phyloP scores from a whole-genome alignment of 176 grass and related monocot species.

The Chrysopogon serrulatus region DNA sequence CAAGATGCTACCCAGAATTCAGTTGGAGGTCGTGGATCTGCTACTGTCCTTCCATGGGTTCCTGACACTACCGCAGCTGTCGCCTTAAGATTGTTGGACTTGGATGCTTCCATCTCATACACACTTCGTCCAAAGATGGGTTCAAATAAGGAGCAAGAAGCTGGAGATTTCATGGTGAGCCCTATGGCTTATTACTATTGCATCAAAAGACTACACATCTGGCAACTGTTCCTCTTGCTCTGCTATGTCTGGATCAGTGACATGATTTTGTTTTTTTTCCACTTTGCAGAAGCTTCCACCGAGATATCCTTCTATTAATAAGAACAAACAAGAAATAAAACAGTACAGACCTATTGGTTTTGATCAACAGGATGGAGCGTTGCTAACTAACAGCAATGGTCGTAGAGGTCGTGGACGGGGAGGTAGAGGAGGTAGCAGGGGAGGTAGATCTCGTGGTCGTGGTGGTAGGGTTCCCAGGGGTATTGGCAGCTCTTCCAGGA shows the following conservation, averaged over 20 bases:
- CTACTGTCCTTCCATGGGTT: slow-evolving; percentile 78
- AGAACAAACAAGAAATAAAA: slow-evolving; percentile 50
- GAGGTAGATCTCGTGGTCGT: slow-evolving; percentile 58
- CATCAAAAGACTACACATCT: background rate
- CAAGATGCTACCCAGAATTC: slow-evolving; percentile 31
- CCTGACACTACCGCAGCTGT: slow-evolving; percentile 73
- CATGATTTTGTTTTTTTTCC: background rate
- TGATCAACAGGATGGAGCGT: slow-evolving; percentile 36
- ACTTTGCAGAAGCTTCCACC: slow-evolving; percentile 64
- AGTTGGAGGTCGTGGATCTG: slow-evolving; percentile 33
- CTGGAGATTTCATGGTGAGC: slow-evolving; percentile 62
- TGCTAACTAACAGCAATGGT: slow-evolving; percentile 38
- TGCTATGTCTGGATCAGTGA: background rate
- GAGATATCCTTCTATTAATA: slow-evolving; percentile 52
- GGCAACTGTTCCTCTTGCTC: background rate
- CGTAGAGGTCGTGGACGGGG: slow-evolving; percentile 77
- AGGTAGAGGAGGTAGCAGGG: slow-evolving; percentile 52
- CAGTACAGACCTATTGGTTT: slow-evolving; percentile 35
- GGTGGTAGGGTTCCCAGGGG: slow-evolving; percentile 64
- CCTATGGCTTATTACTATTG: slow-evolving; percentile 21
- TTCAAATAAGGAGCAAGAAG: slow-evolving; percentile 53
- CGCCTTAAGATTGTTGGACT: slow-evolving; percentile 66
- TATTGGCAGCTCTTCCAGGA: slow-evolving; percentile 36
- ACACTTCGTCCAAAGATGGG: slow-evolving; percentile 42
- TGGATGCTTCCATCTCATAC: slow-evolving; percentile 78